Base-by-base conservation (phyloP, 768 basidiomycete genomes). In the Hebeloma cylindrosporum region DNA sequence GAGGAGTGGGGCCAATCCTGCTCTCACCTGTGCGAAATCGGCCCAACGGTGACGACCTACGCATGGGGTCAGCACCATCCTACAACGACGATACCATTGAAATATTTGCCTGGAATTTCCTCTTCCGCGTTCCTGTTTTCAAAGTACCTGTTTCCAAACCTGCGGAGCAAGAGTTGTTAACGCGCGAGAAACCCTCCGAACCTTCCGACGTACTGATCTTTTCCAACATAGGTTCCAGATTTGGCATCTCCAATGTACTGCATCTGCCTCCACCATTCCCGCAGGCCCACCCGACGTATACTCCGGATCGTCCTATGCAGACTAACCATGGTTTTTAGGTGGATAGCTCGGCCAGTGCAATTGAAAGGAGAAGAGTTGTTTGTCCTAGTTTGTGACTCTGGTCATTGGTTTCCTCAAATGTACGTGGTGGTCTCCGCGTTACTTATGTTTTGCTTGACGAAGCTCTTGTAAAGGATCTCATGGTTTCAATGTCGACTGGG, bases 231-330 rank as follows among this genome's bases (percentile, higher is more conserved):
- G 53, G 72, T 72, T 8, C 95, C 95, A 8, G 78, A 82, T 67
- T 97, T 98, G 44, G 90, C 91, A 57, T 97, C 94, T 29, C 93
- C 88, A 48, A 96, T 95, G 62, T 94, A 93, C 59, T 93, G 86
- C 79, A 93, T 70, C 60, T 92, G 85, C 54, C 82, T 81, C 83
- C 86, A 93, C 89, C 90, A 96, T 68, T 92, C 85, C 53, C 78
- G 76, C 34, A 91, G 60, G 13, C 93, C 93, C 14, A 80, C 85
- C 35, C 82, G 78, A 44, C 79, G 82, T 32, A 91, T 74, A 57
- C 74, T 86, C 52, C 89, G 83, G 55, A 94, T 65, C 26, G 87
- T 90, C 54, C 92, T 80, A 31, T 70, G 66, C 43, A 93, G 62
- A 32, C 88, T 91, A 54, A 86, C 79, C 83, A 84, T 88, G 51